These are phyloP conservation scores for Plasmopara halstedii DNA, from an alignment of 352 stramenopile genomes.

Conservation along the genomic window DNA sequence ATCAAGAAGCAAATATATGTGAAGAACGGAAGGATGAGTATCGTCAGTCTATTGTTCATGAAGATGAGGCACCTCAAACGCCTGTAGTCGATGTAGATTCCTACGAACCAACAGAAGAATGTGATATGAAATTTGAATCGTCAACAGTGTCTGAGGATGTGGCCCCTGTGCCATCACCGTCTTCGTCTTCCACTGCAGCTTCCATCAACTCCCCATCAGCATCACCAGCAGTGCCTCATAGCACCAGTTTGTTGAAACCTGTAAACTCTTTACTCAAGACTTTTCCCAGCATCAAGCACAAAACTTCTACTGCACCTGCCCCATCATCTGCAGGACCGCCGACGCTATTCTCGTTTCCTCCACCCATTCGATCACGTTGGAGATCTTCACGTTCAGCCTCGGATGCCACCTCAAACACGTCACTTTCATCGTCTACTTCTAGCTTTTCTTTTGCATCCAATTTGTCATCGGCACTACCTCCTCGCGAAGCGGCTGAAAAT, in stretches of 20 bases:
- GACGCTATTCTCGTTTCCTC: slow-evolving; percentile 33
- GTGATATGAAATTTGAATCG: slow-evolving; percentile 3
- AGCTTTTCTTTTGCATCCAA: slow-evolving; percentile 15
- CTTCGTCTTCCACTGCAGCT: slow-evolving; percentile 16
- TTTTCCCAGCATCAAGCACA: slow-evolving; percentile 14
- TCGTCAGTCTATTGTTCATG: slow-evolving; percentile 3
- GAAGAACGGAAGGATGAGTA: slow-evolving; percentile 3
- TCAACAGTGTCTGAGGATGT: not conserved
- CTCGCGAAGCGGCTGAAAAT: slow-evolving; percentile 24
- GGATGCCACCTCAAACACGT: slow-evolving; percentile 8
- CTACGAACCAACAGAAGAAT: slow-evolving; percentile 6
- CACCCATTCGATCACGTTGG: slow-evolving; percentile 39
- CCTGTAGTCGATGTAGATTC: slow-evolving; percentile 25
- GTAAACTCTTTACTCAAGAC: slow-evolving; percentile 32
- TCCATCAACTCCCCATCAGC: slow-evolving; percentile 19
- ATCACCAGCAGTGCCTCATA: slow-evolving; percentile 11
- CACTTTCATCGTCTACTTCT: slow-evolving; percentile 1
- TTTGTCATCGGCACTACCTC: slow-evolving; percentile 7
- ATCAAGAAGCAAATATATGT: slow-evolving; percentile 1
- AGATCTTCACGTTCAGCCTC: slow-evolving; percentile 27
- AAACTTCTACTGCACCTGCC: slow-evolving; percentile 6
- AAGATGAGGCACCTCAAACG: slow-evolving; percentile 20
- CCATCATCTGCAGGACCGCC: slow-evolving; percentile 8
- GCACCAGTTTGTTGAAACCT: slow-evolving; percentile 12
- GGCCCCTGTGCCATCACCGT: slow-evolving; percentile 8